These are phyloP conservation scores for Epichloe elymi DNA, from an alignment of 2,329 filamentous ascomycete species.

Conservation along the genomic window DNA sequence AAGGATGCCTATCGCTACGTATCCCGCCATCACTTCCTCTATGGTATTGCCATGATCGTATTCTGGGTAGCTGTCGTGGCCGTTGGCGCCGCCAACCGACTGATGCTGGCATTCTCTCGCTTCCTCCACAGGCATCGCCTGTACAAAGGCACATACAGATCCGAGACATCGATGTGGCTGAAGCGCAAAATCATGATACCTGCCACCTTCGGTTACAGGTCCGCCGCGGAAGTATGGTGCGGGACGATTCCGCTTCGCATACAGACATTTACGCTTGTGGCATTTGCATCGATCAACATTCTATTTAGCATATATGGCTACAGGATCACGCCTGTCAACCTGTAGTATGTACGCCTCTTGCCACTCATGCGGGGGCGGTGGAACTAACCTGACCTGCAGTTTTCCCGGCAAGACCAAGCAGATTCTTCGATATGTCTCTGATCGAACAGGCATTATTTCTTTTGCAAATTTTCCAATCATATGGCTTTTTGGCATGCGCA, in stretches of 20 bases:
- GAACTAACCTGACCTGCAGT: conserved; percentile 11
- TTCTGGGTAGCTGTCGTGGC: conserved; percentile 29
- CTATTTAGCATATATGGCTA: conserved; percentile 24
- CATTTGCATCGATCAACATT: conserved; percentile 26
- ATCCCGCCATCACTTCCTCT: conserved; percentile 20
- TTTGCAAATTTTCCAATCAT: conserved; percentile 51
- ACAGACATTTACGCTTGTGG: conserved; percentile 26
- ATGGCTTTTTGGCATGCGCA: conserved; percentile 55
- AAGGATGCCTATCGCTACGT: conserved; percentile 20
- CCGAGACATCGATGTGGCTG: conserved; percentile 13
- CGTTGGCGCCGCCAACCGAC: conserved; percentile 22
- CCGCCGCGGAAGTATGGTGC: conserved; percentile 30
- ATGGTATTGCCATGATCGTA: conserved; percentile 22
- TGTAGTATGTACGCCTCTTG: conserved; percentile 21
- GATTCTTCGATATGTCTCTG: conserved; percentile 41
- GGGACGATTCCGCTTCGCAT: conserved; percentile 30
- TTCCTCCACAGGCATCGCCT: background rate
- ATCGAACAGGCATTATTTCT: conserved; percentile 50
- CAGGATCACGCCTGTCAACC: conserved; percentile 21
- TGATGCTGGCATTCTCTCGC: conserved; percentile 8
- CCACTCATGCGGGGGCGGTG: background rate
- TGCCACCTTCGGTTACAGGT: conserved; percentile 29
- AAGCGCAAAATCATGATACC: conserved; percentile 23
- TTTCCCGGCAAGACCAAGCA: conserved; percentile 22
- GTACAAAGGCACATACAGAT: background rate